Evolutionary conservation across 768 basidiomycete genomes (phyloP), one percentile per base, ranked within the genome.

Genomic region (Tylopilus sp.): DNA sequence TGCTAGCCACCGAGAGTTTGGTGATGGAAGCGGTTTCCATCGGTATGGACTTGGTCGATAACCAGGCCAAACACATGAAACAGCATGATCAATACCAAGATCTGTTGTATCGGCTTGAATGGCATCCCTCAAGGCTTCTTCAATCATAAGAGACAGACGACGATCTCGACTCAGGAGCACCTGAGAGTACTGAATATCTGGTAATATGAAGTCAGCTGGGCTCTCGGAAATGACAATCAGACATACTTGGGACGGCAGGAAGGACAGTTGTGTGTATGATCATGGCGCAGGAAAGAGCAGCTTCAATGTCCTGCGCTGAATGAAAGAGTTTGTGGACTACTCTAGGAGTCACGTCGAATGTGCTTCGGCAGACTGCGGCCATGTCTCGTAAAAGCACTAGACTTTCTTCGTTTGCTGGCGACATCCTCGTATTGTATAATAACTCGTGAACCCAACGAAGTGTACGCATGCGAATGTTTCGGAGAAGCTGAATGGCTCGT

Each of bases 311-410:
- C 18, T 48, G 50, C 10, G 52, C 40, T 1, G 56, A 56, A 9
- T n/a, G 18, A n/a, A 73, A 23, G 33, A 17, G 33, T 35, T 35
- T 17, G 15, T 35, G 23, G 23, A n/a, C 9, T 23, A 18, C 1
- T 12, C 42, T 5, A 50, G 51, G 31, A 31, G 59, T 65, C 0
- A 69, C 65, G 28, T 73, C 57, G n/a, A 66, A 67, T 0, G 57
- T 66, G n/a, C 64, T 58, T 18, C 76, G 66, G 56, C 77, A 79
- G 15, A 67, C 66, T 2, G 65, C 61, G 1, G 75, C 75, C 28
- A 69, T 63, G 41, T 74, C 71, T 30, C 70, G 64, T 22, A 74
- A 53, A 15, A 61, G 66, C 8, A 47, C 48, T 35, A 62, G 57
- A 18, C 57, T 21, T 2, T 63, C 59, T 7, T 57, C 48, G 20